Evolutionary conservation across 2,329 filamentous ascomycete genomes (phyloP), one percentile per base, ranked within the genome.

Genomic region (Alternaria viburni): DNA sequence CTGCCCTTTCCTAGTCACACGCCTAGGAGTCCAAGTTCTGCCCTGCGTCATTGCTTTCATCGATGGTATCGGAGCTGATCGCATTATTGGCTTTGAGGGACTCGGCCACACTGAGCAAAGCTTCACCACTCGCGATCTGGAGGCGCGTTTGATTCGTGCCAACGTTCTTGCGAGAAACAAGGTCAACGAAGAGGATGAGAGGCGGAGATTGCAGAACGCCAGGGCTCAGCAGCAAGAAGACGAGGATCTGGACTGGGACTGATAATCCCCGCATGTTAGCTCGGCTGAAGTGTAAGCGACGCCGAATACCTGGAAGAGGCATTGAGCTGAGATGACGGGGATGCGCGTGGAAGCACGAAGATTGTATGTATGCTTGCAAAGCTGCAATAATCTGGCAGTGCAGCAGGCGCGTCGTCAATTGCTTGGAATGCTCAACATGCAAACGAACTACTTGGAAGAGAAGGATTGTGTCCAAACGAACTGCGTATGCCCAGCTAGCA

Each of bases 41-140:
- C 87, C 87, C 5, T 89, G 87, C 69, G 85, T 89, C 17, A 82
- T 88, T 54, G 82, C 84, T 4, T 89, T 88, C 70, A 80, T 86
- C 21, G 83, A 87, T 68, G 87, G 86, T 8, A 79, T 86, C 50
- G 81, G 83, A 46, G 83, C 84, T 41, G 87, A 88, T 69, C 80
- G 86, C 25, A 85, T 89, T 36, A 81, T 88, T 59, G 87, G 87
- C 2, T 89, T 89, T 67, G 87, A 88, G 68, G 86, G 86, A 3
- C 77, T 89, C 10, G 85, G 86, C 13, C 82, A 83, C 62, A 84
- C 82, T 46, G 75, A 80, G 30, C 86, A 88, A 69, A 84, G 77
- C 4, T 87, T 89, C 69, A 86, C 83, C 1, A 85, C 85, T 1
- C 80, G 82, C 30, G 85, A 87, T 61, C 74, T 89, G 49, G 87